Evolutionary conservation across 768 basidiomycete species (phyloP).

Genomic region (Mrakia blollopis): DNA sequence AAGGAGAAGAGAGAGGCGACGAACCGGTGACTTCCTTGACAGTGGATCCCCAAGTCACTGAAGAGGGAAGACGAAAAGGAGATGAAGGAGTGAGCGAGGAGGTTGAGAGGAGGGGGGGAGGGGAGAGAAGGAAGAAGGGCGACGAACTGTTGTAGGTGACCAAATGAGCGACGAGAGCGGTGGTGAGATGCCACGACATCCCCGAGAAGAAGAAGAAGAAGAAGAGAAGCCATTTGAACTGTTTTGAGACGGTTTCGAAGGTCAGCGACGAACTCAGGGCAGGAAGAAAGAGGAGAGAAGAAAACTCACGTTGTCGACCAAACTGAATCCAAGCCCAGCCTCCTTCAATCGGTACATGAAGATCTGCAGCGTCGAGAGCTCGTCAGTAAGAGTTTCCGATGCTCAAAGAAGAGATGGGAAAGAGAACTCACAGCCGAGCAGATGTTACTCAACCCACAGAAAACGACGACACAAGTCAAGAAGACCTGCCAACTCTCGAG

Average conservation of each 20-base stretch:
- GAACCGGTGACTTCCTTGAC: constrained; percentile 31
- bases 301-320: constrained; percentile 32
- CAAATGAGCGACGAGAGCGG: constrained; percentile 39
- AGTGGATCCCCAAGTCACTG: constrained; percentile 30
- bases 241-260: not conserved
- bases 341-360: constrained; percentile 44
- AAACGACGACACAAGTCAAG: constrained; percentile 41
- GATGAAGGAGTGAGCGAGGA: not conserved
- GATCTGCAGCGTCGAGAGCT: constrained; percentile 28
- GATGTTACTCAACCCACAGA: constrained; percentile 42
- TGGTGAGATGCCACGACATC: constrained; percentile 31
- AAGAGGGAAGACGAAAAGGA: no score
- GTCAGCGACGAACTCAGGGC: not conserved
- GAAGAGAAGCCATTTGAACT: constrained; percentile 20
- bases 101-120: not conserved
- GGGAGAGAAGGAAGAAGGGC: not conserved
- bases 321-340: constrained; percentile 41
- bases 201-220: constrained; percentile 32
- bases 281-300: not conserved
- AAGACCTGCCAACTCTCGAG: constrained; percentile 44
- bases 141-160: constrained; percentile 35
- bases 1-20: not conserved
- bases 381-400: not conserved
- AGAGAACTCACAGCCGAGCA: constrained; percentile 36
- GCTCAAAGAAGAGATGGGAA: not conserved